Base-by-base conservation (phyloP, 148 eudicot species). In the Heliosperma pusillum region DNA sequence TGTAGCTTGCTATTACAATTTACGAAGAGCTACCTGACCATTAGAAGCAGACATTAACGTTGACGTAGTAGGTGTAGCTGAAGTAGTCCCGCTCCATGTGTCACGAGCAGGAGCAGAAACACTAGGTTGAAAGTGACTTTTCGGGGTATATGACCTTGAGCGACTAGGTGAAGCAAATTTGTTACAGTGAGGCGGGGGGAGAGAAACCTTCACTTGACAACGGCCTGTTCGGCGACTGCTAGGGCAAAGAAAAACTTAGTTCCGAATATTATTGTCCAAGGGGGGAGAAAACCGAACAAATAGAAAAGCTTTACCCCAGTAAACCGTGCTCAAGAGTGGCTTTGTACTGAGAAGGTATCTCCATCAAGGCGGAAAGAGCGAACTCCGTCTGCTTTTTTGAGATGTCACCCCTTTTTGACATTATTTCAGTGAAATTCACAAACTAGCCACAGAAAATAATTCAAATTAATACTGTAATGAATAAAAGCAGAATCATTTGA, bases 361-460 rank as follows among this genome's bases (percentile, higher is more conserved):
- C 97, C 99, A 96, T 96, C 79, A 96, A 80, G 62, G 99, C 97
- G 50, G 94, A 44, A 74, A 96, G 97, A 53, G 99, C 95, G 82
- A 92, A 92, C 74, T 92, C 95, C 8, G 97, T 86, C 88, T 96
- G 97, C 76, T 90, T 96, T 58, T 91, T 74, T 62, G 91, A 57
- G 82, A 84, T 25, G 77, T 81, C 83, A 20, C 70, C 77, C 60
- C 85, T 89, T 90, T 89, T 90, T 29, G 90, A 86, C 99, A 96
- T 96, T 33, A 96, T 96, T 79, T 83, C 85, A 40, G 97, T 90
- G 83, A 96, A 96, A 82, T 96, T 92, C 72, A 96, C 99, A 86
- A 96, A 96, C 99, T 96, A 70, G 22, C 56, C 27, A 69, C 50
- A 50, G 70, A 17, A 69, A 72, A 40, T 66, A 45, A 29, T 67